Percentiles rank a stretch among this genome's conserved stretches.
Conservation (phyloP, 805 yeast species). For the Saccharomyces eubayanus region DNA sequence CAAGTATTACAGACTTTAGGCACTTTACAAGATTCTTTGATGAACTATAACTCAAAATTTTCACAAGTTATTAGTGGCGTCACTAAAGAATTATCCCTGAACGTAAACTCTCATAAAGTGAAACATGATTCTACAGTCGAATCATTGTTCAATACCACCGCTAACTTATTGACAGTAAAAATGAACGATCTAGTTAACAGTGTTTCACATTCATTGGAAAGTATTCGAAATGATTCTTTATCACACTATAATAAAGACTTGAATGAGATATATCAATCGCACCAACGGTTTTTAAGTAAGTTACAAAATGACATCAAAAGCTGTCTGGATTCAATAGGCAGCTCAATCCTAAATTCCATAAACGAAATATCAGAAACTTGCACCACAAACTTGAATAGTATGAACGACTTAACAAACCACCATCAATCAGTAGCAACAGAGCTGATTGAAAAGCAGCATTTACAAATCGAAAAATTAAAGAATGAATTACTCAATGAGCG, state of each 20-base stretch:
- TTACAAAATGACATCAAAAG: constrained; percentile 1
- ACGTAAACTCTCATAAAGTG: background rate
- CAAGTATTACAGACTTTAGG: background rate
- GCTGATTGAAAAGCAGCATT: background rate
- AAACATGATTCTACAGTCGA: background rate
- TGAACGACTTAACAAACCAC: background rate
- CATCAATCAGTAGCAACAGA: background rate
- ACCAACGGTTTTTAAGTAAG: background rate
- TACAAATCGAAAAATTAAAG: constrained; percentile 5
- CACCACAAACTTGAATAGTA: background rate
- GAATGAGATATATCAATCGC: constrained; percentile 2
- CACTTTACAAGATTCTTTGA: background rate
- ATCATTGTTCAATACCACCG: background rate
- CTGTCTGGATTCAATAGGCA: constrained; percentile 2
- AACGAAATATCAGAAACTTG: constrained; percentile 1
- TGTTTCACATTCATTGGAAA: background rate
- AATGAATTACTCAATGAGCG: constrained; percentile 7
- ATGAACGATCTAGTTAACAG: background rate
- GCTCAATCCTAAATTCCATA: constrained; percentile 2
- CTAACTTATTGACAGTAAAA: background rate
- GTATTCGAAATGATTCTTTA: background rate
- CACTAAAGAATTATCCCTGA: constrained; percentile 6
- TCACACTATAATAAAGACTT: constrained; percentile 5
- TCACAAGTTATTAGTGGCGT: constrained; percentile 2
- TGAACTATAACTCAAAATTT: constrained; percentile 1